Evolutionary conservation across 1,284 basidiomycete genomes (phyloP).

Genomic region (Tylopilus sp.): DNA sequence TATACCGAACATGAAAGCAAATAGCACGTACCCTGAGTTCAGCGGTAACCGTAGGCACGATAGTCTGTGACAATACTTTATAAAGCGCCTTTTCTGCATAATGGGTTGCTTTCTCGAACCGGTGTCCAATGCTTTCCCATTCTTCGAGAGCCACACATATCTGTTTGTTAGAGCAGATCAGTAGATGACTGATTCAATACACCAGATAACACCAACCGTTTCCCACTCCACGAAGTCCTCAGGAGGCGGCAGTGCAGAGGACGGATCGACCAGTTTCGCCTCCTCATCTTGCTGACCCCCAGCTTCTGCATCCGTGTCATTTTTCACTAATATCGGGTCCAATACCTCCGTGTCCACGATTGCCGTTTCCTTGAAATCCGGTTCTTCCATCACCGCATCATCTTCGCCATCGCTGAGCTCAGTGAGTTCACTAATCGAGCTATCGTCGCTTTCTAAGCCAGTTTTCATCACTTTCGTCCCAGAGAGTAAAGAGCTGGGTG

Average conservation of each 20-base stretch:
- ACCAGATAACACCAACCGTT: slow-evolving; percentile 52
- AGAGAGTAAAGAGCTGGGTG: slow-evolving; percentile 7
- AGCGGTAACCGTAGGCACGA: slow-evolving; percentile 66
- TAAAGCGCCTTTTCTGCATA: slow-evolving; percentile 76
- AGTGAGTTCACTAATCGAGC: slow-evolving; percentile 64
- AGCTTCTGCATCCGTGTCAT: not conserved
- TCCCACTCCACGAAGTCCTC: slow-evolving; percentile 79
- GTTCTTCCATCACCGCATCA: slow-evolving; percentile 13
- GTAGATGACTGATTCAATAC: not conserved
- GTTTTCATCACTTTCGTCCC: slow-evolving; percentile 37
- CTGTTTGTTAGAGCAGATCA: slow-evolving; percentile 38
- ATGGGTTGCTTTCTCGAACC: slow-evolving; percentile 72
- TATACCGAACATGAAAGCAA: not conserved
- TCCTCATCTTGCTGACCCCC: slow-evolving; percentile 7
- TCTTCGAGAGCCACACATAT: slow-evolving; percentile 77
- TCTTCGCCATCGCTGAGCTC: slow-evolving; percentile 53
- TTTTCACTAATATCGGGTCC: not conserved
- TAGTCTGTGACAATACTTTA: slow-evolving; percentile 58
- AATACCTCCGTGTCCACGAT: slow-evolving; percentile 4
- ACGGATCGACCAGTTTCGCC: not conserved
- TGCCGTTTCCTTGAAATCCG: slow-evolving; percentile 3
- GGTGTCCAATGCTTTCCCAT: slow-evolving; percentile 73
- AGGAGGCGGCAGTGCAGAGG: slow-evolving; percentile 28
- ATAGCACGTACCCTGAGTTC: slow-evolving; percentile 42
- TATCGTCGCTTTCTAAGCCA: slow-evolving; percentile 54